Evolutionary conservation across 331 rosid species (phyloP), one percentile per base, ranked within the genome.

Genomic region (Pyrus hybrid): DNA sequence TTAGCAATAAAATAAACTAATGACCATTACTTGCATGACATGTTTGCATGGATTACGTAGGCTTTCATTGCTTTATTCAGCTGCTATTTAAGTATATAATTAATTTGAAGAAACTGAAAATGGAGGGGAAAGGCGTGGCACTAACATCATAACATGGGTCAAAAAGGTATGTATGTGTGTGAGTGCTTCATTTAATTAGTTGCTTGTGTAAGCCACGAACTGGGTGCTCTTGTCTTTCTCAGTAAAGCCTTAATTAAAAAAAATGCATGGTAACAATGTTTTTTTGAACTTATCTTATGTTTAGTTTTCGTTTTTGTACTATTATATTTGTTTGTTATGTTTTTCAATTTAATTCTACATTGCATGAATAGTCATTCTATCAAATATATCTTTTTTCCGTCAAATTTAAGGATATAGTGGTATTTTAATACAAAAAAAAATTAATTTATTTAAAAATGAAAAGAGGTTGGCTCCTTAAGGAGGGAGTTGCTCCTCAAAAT

Each of bases 161-260:
- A 87, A 86, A 87, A 89, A 83, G 91, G 75, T 67, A 0, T 75
- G 78, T 18, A 37, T 37, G 16, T 8, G 60, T 17, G 62, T 63
- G 72, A 71, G 78, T 83, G 67, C 54, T 28, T 74, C 20, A n/a
- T 73, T 53, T 64, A 29, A 20, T 76, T 77, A n/a, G 22, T 76
- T 75, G 80, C 77, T 68, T 80, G 80, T 81, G 88, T 85, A 76
- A 78, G 84, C 69, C 77, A 80, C 75, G 91, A 87, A 84, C 66
- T 81, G 84, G 92, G 86, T 86, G 80, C 91, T 80, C 81, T 81
- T 80, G 88, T 83, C 87, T 71, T 75, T 86, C 80, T 78, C 77
- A 74, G 78, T 80, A 87, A 84, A 87, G 87, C 64, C 74, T 43
- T 20, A 32, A 21, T 18, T 32, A 65, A 28, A 72, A 72, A 68